Evolutionary conservation across 345 rosid species (phyloP), one percentile per base, ranked within the genome.

Genomic region (Ricinus communis): DNA sequence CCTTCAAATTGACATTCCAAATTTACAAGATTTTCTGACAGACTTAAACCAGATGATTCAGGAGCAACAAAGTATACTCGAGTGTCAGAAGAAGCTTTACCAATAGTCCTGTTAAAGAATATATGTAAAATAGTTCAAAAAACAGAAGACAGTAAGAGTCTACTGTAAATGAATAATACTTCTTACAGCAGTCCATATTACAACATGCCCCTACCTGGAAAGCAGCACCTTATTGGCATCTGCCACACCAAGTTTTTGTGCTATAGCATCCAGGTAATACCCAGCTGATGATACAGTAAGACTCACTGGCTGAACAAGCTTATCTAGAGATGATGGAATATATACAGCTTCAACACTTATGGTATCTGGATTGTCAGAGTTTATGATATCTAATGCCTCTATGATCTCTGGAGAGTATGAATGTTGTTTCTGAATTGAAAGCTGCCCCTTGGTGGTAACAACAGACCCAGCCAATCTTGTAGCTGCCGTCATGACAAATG

Each of bases 41-140:
- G 49, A 62, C 84, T 86, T 66, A 68, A 64, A 5, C 53, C 53
- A 68, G 47, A 74, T 52, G 77, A 74, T 25, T 77, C 83, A 25
- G 91, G 86, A 71, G 83, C 86, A 77, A 87, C 74, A 82, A 77
- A 83, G 82, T 90, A 87, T 71, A 94, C 66, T 80, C 97, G 88
- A 66, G 83, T 83, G 80, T 94, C 98, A 16, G 93, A 94, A 21
- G 90, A 86, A 71, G 93, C 82, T 85, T 85, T 94, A 60, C 98
- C 97, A 74, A 91, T 52, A 67, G 86, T 75, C 88, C 98, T 91
- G 88, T 81, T 55, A 65, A 79, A 68, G 68, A 69, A 71, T 45
- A 78, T 60, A 65, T 19, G 64, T 63, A 61, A 59, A 33, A 71
- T 76, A 53, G 62, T 76, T 30, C 45, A 55, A 49, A 74, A 27